Conservation (phyloP, 164 flowering plant genomes). For the Nymphaea colorata region DNA sequence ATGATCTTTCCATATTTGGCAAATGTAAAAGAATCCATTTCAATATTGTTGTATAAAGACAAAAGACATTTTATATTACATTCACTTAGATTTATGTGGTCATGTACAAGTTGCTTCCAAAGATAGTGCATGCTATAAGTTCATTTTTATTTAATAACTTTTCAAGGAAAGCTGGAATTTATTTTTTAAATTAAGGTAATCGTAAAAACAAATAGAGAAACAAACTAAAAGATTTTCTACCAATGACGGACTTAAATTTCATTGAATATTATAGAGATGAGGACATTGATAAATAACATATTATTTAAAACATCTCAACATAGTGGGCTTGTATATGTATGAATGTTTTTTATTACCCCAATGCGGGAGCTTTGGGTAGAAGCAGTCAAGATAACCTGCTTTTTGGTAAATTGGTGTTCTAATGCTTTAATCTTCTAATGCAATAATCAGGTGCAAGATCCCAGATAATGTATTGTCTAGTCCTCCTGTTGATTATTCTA, state of each 20-base stretch:
- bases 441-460: background rate
- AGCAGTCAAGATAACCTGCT: no score
- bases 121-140: no score
- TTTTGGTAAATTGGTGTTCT: background rate
- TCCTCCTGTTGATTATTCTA: background rate
- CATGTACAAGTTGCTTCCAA: no score
- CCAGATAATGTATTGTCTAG: constrained; percentile 1
- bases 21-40: no score
- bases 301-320: background rate
- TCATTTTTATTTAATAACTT: background rate
- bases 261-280: background rate
- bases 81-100: no score
- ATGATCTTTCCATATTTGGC: no score
- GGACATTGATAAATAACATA: background rate
- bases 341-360: background rate
- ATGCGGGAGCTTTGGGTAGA: background rate
- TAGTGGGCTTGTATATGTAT: background rate
- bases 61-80: no score
- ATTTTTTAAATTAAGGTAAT: background rate
- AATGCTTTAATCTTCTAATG: background rate
- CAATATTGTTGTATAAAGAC: no score
- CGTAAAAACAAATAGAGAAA: no score
- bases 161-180: background rate
- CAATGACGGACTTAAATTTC: background rate
- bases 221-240: background rate